Percentiles rank a stretch among this genome's conserved stretches.
phyloP scores from a whole-genome alignment of 2,329 filamentous ascomycete species.

The Fusarium fujikuroi region DNA sequence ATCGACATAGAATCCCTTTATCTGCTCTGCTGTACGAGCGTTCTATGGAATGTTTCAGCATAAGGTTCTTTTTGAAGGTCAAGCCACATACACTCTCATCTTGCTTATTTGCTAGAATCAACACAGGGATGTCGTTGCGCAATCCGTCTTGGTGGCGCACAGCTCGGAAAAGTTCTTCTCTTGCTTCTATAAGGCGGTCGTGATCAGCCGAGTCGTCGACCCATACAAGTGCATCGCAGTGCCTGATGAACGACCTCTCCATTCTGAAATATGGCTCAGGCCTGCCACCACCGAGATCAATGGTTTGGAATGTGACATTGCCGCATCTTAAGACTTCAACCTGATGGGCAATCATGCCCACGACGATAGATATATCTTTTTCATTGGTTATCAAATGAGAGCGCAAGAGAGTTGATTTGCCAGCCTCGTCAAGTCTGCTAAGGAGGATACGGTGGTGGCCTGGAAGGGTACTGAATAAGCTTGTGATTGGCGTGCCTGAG shows the following conservation, averaged over 20 bases:
- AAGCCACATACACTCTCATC: background rate
- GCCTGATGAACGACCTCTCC: background rate
- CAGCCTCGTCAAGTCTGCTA: background rate
- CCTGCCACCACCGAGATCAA: background rate
- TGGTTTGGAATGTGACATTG: background rate
- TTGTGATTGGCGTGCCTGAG: background rate
- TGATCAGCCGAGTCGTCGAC: background rate
- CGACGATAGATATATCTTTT: background rate
- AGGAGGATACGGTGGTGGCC: background rate
- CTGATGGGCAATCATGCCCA: background rate
- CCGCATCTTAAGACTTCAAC: background rate
- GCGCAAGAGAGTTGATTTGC: background rate
- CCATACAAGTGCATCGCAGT: background rate
- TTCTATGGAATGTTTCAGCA: accelerated
- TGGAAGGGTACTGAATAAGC: constrained; percentile 2
- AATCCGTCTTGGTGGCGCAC: background rate
- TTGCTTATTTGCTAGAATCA: background rate
- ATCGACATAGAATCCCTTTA: background rate
- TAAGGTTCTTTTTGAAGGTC: accelerated
- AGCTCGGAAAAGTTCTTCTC: background rate
- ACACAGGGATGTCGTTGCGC: background rate
- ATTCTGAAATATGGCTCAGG: background rate
- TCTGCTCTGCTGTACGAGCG: background rate
- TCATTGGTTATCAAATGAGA: background rate
- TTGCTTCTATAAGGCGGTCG: background rate